Evolutionary conservation across 2,329 filamentous ascomycete genomes (phyloP).

Genomic region (Colletotrichum truncatum): DNA sequence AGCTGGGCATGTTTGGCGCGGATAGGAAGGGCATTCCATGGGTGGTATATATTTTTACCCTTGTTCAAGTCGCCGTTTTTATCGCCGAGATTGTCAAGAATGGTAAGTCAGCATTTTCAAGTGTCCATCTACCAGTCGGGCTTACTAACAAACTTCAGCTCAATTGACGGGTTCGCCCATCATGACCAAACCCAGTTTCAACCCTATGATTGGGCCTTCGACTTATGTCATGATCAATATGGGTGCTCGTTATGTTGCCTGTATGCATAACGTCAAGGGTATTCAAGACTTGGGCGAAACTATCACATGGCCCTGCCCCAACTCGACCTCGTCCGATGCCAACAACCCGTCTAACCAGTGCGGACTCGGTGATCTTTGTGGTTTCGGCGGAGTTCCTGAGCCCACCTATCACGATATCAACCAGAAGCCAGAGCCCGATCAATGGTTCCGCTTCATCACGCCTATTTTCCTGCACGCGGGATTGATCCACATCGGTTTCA

Average conservation of each 20-base stretch:
- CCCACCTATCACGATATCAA: constrained; percentile 64
- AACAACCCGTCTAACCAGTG: constrained; percentile 65
- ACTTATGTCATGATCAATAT: constrained; percentile 93
- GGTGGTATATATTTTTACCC: constrained; percentile 82
- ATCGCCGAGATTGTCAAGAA: constrained; percentile 88
- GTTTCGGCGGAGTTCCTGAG: constrained; percentile 80
- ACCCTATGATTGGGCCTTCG: constrained; percentile 97
- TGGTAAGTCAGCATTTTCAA: constrained; percentile 61
- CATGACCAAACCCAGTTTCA: constrained; percentile 85
- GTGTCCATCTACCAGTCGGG: too few species aligned
- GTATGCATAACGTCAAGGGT: constrained; percentile 85
- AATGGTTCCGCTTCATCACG: constrained; percentile 96
- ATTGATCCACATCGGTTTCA: constrained; percentile 94
- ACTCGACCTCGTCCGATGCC: constrained; percentile 70
- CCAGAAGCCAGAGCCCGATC: constrained; percentile 75
- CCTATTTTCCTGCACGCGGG: constrained; percentile 97
- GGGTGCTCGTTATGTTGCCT: constrained; percentile 91
- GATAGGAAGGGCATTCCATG: constrained; percentile 73
- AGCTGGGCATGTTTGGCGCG: constrained; percentile 67
- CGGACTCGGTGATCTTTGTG: constrained; percentile 82
- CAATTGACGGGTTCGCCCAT: constrained; percentile 82
- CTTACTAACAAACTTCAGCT: constrained; percentile 52
- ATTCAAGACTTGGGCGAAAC: constrained; percentile 62
- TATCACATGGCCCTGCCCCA: constrained; percentile 82
- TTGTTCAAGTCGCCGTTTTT: constrained; percentile 84